Evolutionary conservation across 169 alveolate genomes (phyloP).

Genomic region (Blepharisma undulans): DNA sequence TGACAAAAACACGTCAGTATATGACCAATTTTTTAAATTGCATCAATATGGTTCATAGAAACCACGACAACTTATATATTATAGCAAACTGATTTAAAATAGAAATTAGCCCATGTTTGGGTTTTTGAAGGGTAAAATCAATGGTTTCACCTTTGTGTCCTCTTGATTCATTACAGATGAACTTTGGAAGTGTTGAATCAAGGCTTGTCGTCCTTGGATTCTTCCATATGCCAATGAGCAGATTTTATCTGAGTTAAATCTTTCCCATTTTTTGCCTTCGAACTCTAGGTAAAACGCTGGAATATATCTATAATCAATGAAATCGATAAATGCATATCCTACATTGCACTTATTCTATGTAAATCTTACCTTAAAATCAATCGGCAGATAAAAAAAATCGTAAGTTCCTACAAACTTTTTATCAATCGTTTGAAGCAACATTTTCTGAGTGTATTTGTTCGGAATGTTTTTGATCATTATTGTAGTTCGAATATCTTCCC

Average conservation of each 20-base stretch:
- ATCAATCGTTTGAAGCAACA: not conserved
- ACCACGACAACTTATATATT: no score
- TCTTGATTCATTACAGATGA: slow-evolving; percentile 48
- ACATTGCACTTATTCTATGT: slow-evolving; percentile 66
- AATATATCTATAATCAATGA: slow-evolving; percentile 64
- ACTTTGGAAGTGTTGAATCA: slow-evolving; percentile 49
- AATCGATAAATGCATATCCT: slow-evolving; percentile 80
- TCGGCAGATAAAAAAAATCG: slow-evolving; percentile 76
- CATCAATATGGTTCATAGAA: no score
- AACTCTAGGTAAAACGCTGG: slow-evolving; percentile 51
- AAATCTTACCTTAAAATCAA: slow-evolving; percentile 61
- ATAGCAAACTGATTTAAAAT: not conserved
- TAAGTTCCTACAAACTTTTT: slow-evolving; percentile 36
- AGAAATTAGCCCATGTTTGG: not conserved
- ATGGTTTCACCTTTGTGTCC: slow-evolving; percentile 57
- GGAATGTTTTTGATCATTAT: not conserved
- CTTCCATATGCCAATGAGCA: slow-evolving; percentile 59
- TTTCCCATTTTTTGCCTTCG: slow-evolving; percentile 30
- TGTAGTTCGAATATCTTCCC: not conserved
- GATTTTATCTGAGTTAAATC: slow-evolving; percentile 60
- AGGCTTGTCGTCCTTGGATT: slow-evolving; percentile 46
- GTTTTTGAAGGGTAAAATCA: slow-evolving; percentile 24
- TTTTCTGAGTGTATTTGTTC: not conserved
- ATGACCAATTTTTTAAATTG: no score
- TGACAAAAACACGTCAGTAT: no score